Evolutionary conservation across 768 basidiomycete species (phyloP), one percentile per base, ranked within the genome.

Genomic region (Chlorophyllum brunneum): DNA sequence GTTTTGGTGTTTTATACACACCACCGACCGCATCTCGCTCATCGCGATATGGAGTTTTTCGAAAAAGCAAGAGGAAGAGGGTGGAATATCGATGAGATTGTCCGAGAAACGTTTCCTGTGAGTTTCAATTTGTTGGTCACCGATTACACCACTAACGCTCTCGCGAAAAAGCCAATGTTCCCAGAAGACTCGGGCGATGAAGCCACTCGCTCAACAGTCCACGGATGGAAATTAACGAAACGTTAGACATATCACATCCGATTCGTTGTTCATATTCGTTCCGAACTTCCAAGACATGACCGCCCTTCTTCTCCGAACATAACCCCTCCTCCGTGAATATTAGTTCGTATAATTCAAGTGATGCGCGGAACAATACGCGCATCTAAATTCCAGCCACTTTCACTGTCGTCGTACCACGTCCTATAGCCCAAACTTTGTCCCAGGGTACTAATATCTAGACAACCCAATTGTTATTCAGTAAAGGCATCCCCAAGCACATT

Each of bases 1-100:
- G 64, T 92, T 0, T 80, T 95, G 1, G 89, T 93, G 1, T 95
- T 97, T 67, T 94, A 88, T 65, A 86, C 87, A 0, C 92, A 95
- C 55, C 93, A 97, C 58, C 78, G 88, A 0, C 94, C 94, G 0
- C 86, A 87, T 54, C 76, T 92, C 6, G 90, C 90, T 0, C 74
- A 88, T 51, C 79, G 84, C 10, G 94, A 97, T 61, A 80, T 94
- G 72, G 76, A 78, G 2, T 97, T 95, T 66, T 93, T 98, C 61
- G 61, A 62, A 7, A 81, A 78, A 59, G 91, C 89, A 2, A 62
- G 69, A 29, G 66, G 65, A 30, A 65, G 68, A 6, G 88, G 88
- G 0, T 95, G 93, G 95, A 56, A 56, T 4, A 89, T 87, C 55
- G 79, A 88, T 57, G 71, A 86, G 60, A 76, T 94, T 18, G 61